A percentile compares a stretch with the other conserved stretches of the same genome.
Evolutionary conservation across 495 filamentous ascomycete genomes (phyloP).

Genomic region (Talaromyces trachyspermus): DNA sequence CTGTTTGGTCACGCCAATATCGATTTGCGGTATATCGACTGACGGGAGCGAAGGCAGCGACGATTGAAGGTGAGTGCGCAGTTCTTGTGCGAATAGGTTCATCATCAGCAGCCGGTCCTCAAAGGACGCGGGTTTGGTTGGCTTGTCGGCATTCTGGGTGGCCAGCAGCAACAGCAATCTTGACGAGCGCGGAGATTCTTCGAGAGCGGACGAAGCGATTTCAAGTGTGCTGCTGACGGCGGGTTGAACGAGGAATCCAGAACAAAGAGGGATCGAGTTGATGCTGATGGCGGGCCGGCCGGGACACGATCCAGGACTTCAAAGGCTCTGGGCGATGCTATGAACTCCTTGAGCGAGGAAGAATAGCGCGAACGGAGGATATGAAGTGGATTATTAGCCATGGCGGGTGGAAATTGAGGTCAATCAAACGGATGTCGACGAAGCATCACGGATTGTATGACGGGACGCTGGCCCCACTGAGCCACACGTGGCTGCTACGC

Average conservation of each 20-base stretch:
- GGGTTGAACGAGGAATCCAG: slow-evolving; percentile 97
- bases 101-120: slow-evolving; percentile 82
- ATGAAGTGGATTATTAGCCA: slow-evolving; percentile 31
- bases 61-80: slow-evolving; percentile 32
- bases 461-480: no score
- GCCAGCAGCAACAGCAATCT: slow-evolving; percentile 73
- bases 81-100: slow-evolving; percentile 65
- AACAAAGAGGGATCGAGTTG: slow-evolving; percentile 57
- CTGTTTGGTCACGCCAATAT: slow-evolving; percentile 73
- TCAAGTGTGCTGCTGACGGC: slow-evolving; percentile 74
- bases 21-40: slow-evolving; percentile 39
- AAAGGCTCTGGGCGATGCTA: slow-evolving; percentile 46
- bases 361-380: slow-evolving; percentile 26
- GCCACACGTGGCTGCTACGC: no score
- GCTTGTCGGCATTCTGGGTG: slow-evolving; percentile 91
- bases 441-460: no score
- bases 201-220: slow-evolving; percentile 64
- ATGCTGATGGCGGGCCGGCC: slow-evolving; percentile 15
- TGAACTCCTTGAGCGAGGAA: slow-evolving; percentile 49
- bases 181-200: slow-evolving; percentile 21
- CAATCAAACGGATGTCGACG: no score
- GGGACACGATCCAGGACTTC: slow-evolving; percentile 52
- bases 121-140: slow-evolving; percentile 72
- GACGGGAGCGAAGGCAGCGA: slow-evolving; percentile 1
- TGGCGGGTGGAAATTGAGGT: slow-evolving; percentile 1